Evolutionary conservation across 1,284 basidiomycete genomes (phyloP), one percentile per base, ranked within the genome.

Genomic region (Rhodofomes roseus): DNA sequence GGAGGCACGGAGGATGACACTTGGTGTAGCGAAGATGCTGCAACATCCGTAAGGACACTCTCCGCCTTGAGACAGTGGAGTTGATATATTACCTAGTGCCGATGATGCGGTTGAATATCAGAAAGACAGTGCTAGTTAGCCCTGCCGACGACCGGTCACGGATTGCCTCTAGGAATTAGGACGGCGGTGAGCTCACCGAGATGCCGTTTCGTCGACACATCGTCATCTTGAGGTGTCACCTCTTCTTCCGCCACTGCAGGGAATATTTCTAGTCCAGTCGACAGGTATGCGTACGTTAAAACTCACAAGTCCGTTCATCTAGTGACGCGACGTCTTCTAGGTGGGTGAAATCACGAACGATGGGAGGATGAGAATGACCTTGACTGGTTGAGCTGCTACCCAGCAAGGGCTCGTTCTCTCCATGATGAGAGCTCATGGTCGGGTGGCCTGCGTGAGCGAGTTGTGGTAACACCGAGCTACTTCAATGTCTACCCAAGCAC

Each of bases 41-140:
- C 25, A 54, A 16, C 25, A 40, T n/a, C 20, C 31, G 36, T 20
- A 16, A 7, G 18, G 36, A 27, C 50, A 41, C 14, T 43, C 18
- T 7, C 39, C 46, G 51, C 34, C 14, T 31, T 36, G 11, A 31
- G n/a, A 56, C 29, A 40, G 58, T 36, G 25, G 69, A 75, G 36
- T n/a, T n/a, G n/a, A n/a, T 37, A 34, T 11, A 5, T 5, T 64
- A 87, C 86, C 89, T 89, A 18, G 88, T 86, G n/a, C 90, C 89
- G 39, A 92, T 86, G 22, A 90, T 79, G 20, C 89, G 81, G 66
- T 92, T 92, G 71, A 90, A 89, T 40, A 92, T 86, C 25, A 92
- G 78, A 63, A 87, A 86, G 8, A 85, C 71, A 1, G 87, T 84
- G 59, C 85, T 89, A 37, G 80, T 70, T 2, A 85, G 63, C 2